Evolutionary conservation across 73 alveolate genomes (phyloP), one percentile per base, ranked within the genome.

Genomic region (Blepharisma japonicum): DNA sequence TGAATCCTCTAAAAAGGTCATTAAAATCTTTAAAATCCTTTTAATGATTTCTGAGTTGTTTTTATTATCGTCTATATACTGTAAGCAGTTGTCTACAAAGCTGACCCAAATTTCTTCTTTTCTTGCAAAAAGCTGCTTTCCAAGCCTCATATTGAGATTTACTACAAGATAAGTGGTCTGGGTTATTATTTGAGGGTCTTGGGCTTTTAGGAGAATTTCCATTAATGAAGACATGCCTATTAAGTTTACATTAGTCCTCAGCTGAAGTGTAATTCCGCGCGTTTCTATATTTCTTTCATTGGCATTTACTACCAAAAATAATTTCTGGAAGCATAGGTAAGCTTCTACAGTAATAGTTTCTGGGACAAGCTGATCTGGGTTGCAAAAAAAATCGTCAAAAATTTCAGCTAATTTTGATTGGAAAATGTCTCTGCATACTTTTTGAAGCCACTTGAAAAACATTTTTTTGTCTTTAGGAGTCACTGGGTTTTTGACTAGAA

Each of bases 361-460:
- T 8, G 47, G 18, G 14, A 39, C 4, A 20, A 61, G 38, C 67
- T 53, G 27, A 0, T 32, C 42, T 1, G 42, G 42, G 42, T 61
- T n/a, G 4, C 74, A 61, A 9, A 61, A 61, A 61, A 61, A 9
- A n/a, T 25, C 18, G 6, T 39, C 23, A 39, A 61, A 61, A 20
- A 61, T 25, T 14, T 61, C 74, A 61, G 46, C 47, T 5, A 61
- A 25, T 9, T n/a, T 14, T 61, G 18, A 14, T 3, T 61, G 39
- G 46, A 61, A 20, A 11, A 8, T n/a, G n/a, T 61, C 74, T 5
- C 47, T 61, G 38, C 49, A 14, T 61, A 39, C 39, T 11, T 14
- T 61, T n/a, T 61, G 47, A 2, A 61, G 74, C 74, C 74, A 61
- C 47, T 61, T 25, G 74, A 61, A 61, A 61, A 61, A 61, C 46